Evolutionary conservation across 2,329 filamentous ascomycete species (phyloP).

Genomic region (Colletotrichum simmondsii): DNA sequence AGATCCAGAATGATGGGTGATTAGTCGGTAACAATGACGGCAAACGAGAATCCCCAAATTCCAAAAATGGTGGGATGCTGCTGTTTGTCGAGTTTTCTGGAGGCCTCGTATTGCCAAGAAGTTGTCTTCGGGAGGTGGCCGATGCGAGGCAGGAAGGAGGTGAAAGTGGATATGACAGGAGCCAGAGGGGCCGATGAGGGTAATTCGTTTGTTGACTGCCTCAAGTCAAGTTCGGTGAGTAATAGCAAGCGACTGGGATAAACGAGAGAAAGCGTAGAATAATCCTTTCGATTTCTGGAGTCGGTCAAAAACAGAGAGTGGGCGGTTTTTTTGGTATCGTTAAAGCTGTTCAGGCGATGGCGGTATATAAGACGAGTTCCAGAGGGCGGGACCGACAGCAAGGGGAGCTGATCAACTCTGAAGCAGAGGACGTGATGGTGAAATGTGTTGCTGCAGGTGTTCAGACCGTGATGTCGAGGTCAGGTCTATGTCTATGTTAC

Average conservation of each 20-base stretch:
- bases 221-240: neutral
- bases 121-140: no score
- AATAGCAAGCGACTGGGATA: conserved; percentile 9
- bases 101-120: conserved; percentile 17
- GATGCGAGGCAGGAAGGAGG: neutral
- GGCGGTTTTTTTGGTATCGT: conserved; percentile 3
- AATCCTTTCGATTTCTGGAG: neutral
- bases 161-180: neutral
- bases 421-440: neutral
- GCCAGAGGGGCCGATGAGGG: neutral
- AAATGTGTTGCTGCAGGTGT: neutral
- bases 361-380: neutral
- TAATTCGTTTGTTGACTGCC: neutral
- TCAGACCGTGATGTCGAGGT: neutral
- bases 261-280: neutral
- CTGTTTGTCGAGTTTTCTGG: neutral
- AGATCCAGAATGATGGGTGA: neutral
- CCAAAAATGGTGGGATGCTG: neutral
- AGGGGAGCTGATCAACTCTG: neutral
- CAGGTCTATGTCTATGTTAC: neutral
- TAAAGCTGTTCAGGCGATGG: neutral
- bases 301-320: neutral
- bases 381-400: neutral
- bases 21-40: neutral
- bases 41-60: neutral